These are phyloP conservation scores for Berkeleyomyces rouxiae DNA, from an alignment of 2,329 filamentous ascomycete genomes.

Conservation along the genomic window DNA sequence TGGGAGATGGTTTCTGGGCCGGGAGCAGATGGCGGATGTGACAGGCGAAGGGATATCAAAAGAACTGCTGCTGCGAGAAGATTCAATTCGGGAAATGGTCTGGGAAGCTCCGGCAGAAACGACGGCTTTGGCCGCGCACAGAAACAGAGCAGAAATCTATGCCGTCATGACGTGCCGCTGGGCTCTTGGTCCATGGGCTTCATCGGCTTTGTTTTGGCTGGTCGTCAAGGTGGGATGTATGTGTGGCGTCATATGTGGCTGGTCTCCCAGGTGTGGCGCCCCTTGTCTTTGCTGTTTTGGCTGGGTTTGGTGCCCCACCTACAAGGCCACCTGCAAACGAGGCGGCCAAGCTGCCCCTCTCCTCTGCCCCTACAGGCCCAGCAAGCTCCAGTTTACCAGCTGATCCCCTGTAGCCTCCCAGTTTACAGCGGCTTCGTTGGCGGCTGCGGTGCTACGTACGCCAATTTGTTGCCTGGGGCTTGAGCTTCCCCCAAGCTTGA, in stretches of 20 bases:
- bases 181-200: background rate
- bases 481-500: background rate
- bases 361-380: background rate
- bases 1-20: background rate
- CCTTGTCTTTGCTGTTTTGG: background rate
- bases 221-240: slow-evolving; percentile 4
- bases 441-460: slow-evolving; percentile 8
- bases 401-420: background rate
- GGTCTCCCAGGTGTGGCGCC: background rate
- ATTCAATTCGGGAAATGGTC: too few relatives aligned
- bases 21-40: background rate
- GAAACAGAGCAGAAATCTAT: background rate
- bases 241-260: background rate
- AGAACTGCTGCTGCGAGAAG: too few relatives aligned
- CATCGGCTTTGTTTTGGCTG: background rate
- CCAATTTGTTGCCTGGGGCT: slow-evolving; percentile 5
- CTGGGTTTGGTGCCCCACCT: slow-evolving; percentile 3
- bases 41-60: background rate
- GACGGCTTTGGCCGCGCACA: background rate
- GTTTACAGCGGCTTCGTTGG: background rate
- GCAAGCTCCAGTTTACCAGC: background rate
- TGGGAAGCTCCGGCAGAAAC: too few relatives aligned
- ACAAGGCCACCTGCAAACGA: slow-evolving; percentile 7
- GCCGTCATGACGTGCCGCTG: background rate
- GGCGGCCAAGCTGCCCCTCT: background rate